These are phyloP conservation scores for Botrytis tulipae DNA, from an alignment of 2,329 filamentous ascomycete genomes.

Conservation along the genomic window DNA sequence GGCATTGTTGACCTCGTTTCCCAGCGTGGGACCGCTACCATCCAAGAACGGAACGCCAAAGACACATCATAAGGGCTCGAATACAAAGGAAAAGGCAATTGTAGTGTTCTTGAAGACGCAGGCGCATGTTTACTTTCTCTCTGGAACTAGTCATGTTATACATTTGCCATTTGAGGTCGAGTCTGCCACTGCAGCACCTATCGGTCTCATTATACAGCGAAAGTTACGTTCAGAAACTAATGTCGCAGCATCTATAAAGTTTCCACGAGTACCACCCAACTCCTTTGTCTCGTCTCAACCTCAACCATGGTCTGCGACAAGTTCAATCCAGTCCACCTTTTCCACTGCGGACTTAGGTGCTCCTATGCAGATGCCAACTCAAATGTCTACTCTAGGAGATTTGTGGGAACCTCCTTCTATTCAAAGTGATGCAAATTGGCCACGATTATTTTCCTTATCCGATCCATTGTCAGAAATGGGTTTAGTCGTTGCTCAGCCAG, in stretches of 20 bases:
- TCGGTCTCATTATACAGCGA: conserved; percentile 82
- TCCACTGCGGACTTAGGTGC: conserved; percentile 57
- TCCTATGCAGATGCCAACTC: conserved; percentile 53
- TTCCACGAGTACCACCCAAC: conserved; percentile 69
- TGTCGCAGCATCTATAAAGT: conserved; percentile 53
- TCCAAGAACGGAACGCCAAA: conserved; percentile 27
- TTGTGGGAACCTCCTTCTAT: conserved; percentile 56
- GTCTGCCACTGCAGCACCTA: conserved; percentile 75
- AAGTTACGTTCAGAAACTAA: conserved; percentile 58
- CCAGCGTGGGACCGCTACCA: conserved; percentile 40
- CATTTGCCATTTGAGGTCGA: conserved; percentile 96
- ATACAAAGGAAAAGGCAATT: conserved; percentile 59
- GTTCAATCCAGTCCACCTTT: conserved; percentile 52
- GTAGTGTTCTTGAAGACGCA: conserved; percentile 92
- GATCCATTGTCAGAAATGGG: conserved; percentile 86
- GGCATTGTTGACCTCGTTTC: conserved; percentile 81
- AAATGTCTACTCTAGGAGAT: conserved; percentile 55
- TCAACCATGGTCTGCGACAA: conserved; percentile 49
- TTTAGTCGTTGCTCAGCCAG: conserved; percentile 65
- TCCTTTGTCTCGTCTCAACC: conserved; percentile 75
- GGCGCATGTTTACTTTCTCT: conserved; percentile 88
- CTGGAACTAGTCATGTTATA: conserved; percentile 82
- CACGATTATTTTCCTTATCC: conserved; percentile 77
- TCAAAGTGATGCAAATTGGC: conserved; percentile 60
- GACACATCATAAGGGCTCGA: conserved; percentile 33